These are phyloP conservation scores for Nakazawaea ambrosiae DNA, from an alignment of 805 yeast species.

Conservation along the genomic window DNA sequence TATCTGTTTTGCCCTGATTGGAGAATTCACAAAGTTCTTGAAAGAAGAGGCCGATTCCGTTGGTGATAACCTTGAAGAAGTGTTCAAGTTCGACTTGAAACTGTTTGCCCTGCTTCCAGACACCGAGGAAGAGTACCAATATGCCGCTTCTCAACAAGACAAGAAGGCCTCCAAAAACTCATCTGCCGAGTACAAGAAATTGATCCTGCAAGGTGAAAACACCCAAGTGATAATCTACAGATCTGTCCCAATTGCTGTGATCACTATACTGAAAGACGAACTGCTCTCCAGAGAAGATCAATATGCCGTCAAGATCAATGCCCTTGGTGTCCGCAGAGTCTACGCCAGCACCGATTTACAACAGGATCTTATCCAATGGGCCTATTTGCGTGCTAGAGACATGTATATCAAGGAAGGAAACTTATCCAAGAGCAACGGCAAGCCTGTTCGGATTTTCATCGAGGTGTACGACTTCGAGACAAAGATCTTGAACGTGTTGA, in stretches of 20 bases:
- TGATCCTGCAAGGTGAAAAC: constrained; percentile 35
- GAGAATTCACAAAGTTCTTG: constrained; percentile 42
- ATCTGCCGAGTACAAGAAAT: constrained; percentile 12
- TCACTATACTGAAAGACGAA: constrained; percentile 30
- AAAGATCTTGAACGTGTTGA: constrained; percentile 1
- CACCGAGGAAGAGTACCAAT: constrained; percentile 11
- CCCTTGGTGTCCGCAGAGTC: constrained; percentile 60
- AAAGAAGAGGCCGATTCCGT: constrained; percentile 31
- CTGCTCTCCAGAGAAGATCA: constrained; percentile 32
- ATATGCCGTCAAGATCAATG: constrained; percentile 46
- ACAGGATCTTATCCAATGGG: constrained; percentile 57
- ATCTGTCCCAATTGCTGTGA: constrained; percentile 63
- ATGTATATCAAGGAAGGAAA: constrained; percentile 8
- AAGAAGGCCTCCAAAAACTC: constrained; percentile 14
- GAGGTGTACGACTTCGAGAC: constrained; percentile 7
- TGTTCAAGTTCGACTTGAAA: constrained; percentile 47
- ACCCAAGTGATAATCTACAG: constrained; percentile 56
- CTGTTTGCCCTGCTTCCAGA: constrained; percentile 31
- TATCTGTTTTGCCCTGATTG: constrained; percentile 31
- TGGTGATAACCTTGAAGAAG: constrained; percentile 25
- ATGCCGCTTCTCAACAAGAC: constrained; percentile 9
- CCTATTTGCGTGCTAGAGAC: constrained; percentile 17
- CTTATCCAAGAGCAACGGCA: constrained; percentile 1
- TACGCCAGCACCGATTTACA: constrained; percentile 59
- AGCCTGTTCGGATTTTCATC: constrained; percentile 9